phyloP scores from a whole-genome alignment of 2,329 filamentous ascomycete genomes.

The Beauveria bassiana region DNA sequence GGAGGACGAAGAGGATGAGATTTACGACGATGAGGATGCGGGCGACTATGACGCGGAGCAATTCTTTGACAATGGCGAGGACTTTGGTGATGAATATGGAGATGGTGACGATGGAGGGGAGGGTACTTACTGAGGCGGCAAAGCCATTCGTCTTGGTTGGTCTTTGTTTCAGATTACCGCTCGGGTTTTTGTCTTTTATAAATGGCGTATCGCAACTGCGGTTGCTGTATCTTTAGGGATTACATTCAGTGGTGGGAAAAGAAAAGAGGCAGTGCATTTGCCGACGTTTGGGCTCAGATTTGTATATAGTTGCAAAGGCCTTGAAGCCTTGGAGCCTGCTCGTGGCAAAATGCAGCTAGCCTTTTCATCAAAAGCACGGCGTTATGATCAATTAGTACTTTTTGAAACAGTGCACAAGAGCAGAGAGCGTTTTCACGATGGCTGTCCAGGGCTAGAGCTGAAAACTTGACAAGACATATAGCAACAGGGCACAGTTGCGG shows the following conservation, averaged over 20 bases:
- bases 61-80: slow-evolving; percentile 52
- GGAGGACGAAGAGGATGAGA: slow-evolving; percentile 42
- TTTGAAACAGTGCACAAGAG: no score
- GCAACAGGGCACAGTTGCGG: no score
- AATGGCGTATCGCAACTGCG: neutral
- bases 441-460: no score
- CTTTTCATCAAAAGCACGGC: neutral
- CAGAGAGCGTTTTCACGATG: neutral
- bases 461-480: neutral
- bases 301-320: slow-evolving; percentile 3
- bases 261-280: neutral
- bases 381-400: neutral
- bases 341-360: neutral
- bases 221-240: neutral
- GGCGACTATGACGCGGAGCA: slow-evolving; percentile 55
- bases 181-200: neutral
- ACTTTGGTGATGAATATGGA: slow-evolving; percentile 44
- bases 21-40: slow-evolving; percentile 50
- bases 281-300: neutral
- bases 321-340: neutral
- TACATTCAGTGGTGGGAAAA: neutral
- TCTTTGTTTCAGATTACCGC: neutral
- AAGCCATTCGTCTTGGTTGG: neutral
- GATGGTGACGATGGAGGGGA: slow-evolving; percentile 42
- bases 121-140: slow-evolving; percentile 26